These are phyloP conservation scores for Phytophthora syringae DNA, from an alignment of 352 stramenopile species.

Conservation along the genomic window DNA sequence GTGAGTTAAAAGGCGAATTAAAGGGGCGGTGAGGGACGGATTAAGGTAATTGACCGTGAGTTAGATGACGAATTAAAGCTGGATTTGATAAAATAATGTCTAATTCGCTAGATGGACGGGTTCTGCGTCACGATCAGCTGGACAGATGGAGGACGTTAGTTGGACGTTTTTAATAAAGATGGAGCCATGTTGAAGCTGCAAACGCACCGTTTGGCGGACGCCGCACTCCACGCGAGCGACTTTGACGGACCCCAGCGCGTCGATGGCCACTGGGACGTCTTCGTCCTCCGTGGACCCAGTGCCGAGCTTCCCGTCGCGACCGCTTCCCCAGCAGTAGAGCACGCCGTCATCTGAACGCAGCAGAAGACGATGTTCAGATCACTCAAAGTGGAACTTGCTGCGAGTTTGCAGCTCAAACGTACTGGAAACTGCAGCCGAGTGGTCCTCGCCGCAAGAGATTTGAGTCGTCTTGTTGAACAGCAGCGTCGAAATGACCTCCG, in stretches of 20 bases:
- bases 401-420: too few relatives aligned
- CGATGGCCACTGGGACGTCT: conserved; percentile 50
- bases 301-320: conserved; percentile 71
- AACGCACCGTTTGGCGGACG: conserved; percentile 64
- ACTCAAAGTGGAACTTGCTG: not conserved
- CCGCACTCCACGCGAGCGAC: conserved; percentile 63
- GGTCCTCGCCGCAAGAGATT: conserved; percentile 69
- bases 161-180: not conserved
- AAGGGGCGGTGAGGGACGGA: too few relatives aligned
- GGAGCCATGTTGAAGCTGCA: conserved; percentile 8
- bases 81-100: not conserved
- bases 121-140: conserved; percentile 52
- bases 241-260: conserved; percentile 62
- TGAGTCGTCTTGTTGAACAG: conserved; percentile 52
- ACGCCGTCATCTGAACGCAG: conserved; percentile 51
- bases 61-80: not conserved
- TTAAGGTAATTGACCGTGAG: too few relatives aligned
- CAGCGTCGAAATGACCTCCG: conserved; percentile 57
- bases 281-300: conserved; percentile 69
- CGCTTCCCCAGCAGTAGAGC: conserved; percentile 77
- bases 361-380: not conserved
- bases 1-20: not conserved
- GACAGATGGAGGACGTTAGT: not conserved
- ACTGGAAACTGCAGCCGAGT: conserved; percentile 72
- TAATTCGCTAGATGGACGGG: conserved; percentile 32